Conservation (phyloP, 2,329 filamentous ascomycete species). For the Pseudogymnoascus sp. region DNA sequence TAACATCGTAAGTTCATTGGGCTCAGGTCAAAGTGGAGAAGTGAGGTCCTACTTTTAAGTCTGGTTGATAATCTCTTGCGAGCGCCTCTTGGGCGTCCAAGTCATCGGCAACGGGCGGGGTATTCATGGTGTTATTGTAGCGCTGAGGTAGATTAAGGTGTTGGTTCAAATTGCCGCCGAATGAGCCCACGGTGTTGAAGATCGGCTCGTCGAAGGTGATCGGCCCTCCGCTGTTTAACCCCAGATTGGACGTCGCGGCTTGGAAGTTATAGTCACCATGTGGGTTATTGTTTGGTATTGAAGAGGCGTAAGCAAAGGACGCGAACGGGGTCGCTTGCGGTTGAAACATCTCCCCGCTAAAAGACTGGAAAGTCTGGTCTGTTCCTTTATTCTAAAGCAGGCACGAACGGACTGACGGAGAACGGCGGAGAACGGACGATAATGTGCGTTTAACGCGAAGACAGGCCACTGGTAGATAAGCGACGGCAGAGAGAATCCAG, state of each 20-base stretch:
- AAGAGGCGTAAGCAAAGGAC: neutral
- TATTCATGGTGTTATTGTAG: conserved; percentile 20
- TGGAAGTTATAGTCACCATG: neutral
- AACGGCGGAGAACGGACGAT: neutral
- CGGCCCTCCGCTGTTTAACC: neutral
- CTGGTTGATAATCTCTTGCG: conserved; percentile 49
- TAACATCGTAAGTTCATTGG: conserved; percentile 24
- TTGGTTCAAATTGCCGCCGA: neutral
- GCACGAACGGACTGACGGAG: neutral
- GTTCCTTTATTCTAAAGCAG: neutral
- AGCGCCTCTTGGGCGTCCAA: conserved; percentile 48
- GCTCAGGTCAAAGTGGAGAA: neutral
- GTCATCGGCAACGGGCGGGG: conserved; percentile 14
- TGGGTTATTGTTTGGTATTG: conserved; percentile 7
- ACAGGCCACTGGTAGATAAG: neutral
- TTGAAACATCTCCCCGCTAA: conserved; percentile 8
- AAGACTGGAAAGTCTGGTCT: neutral
- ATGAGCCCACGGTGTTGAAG: conserved; percentile 7
- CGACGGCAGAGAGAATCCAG: neutral
- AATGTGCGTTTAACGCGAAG: neutral
- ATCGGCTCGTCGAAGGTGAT: conserved; percentile 11
- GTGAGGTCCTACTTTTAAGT: conserved; percentile 40
- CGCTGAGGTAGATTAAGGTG: neutral
- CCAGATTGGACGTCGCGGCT: neutral
- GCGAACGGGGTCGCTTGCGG: neutral